Evolutionary conservation across 192 early-diverging fungal genomes (phyloP).

Genomic region (Blastocladiella britannica): DNA sequence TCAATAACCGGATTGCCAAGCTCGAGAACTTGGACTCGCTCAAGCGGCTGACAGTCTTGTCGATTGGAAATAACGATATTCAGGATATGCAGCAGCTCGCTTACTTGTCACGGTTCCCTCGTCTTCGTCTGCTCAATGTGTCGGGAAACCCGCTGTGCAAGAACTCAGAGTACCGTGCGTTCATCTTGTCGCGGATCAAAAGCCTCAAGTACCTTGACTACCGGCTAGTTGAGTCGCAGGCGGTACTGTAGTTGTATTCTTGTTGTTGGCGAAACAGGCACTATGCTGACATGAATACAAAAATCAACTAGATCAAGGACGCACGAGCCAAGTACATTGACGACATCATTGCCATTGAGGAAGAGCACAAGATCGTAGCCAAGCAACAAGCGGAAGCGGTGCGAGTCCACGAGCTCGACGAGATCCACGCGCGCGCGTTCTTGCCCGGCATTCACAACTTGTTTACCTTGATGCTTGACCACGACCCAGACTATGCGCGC

Average conservation of each 20-base stretch:
- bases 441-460: slow-evolving; percentile 23
- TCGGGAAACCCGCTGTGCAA: slow-evolving; percentile 32
- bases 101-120: slow-evolving; percentile 29
- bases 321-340: slow-evolving; percentile 38
- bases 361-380: slow-evolving; percentile 31
- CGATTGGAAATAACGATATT: slow-evolving; percentile 32
- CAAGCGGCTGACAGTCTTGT: slow-evolving; percentile 31
- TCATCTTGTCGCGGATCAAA: slow-evolving; percentile 31
- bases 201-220: slow-evolving; percentile 39
- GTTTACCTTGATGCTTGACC: slow-evolving; percentile 29
- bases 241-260: slow-evolving; percentile 9
- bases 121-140: slow-evolving; percentile 29
- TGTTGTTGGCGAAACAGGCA: too few relatives aligned
- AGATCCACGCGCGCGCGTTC: not conserved
- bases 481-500: slow-evolving; percentile 29
- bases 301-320: slow-evolving; percentile 25
- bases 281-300: too few relatives aligned
- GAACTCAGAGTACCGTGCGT: slow-evolving; percentile 30
- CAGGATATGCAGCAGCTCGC: slow-evolving; percentile 14
- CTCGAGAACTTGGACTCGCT: slow-evolving; percentile 35
- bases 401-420: not conserved
- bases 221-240: slow-evolving; percentile 29
- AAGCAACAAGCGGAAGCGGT: not conserved
- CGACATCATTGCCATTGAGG: slow-evolving; percentile 36
- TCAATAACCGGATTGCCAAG: slow-evolving; percentile 38